Evolutionary conservation across 345 rosid genomes (phyloP), one percentile per base, ranked within the genome.

Genomic region (Arabidopsis arenosa): DNA sequence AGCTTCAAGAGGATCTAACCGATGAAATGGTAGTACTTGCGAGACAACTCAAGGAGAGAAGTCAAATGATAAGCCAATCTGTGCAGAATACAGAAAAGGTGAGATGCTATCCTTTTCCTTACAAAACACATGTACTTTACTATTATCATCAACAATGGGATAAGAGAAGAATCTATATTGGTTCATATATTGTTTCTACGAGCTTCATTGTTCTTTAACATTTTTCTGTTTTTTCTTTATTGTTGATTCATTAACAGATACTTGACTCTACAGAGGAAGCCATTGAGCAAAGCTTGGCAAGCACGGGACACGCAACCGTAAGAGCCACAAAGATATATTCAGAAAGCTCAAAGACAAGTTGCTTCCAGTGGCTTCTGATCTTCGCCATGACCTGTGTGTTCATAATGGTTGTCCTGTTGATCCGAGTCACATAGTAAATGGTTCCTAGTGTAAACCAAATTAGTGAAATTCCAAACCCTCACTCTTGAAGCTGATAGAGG

Each of bases 11-110:
- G 37, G 88, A 85, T 73, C 80, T 93, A 69, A 88, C 94, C 0
- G 96, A 93, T 84, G 98, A 91, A 81, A 93, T 93, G 97, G 98
- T 89, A 17, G 93, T 74, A 55, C 84, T 93, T 80, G 98, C 98
- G 5, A 77, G 69, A 54, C 90, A 93, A 79, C 96, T 91, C 26
- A 91, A 91, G 81, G 98, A 89, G 87, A 80, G 88, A 44, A 93
- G 93, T 84, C 91, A 86, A 44, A 49, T 85, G 79, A 93, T 89
- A 87, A 87, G 87, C 66, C 87, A 54, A 71, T 90, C 97, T 12
- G 58, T 89, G 73, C 82, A 89, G 68, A 84, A 83, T 70, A 90
- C 98, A 64, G 97, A 89, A 65, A 91, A 87, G 72, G 98, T 88
- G 67, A 63, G 77, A 23, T 76, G 7, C 51, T 59, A 28, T 8